phyloP scores from a whole-genome alignment of 495 filamentous ascomycete species.

The Talaromyces wortmannii region DNA sequence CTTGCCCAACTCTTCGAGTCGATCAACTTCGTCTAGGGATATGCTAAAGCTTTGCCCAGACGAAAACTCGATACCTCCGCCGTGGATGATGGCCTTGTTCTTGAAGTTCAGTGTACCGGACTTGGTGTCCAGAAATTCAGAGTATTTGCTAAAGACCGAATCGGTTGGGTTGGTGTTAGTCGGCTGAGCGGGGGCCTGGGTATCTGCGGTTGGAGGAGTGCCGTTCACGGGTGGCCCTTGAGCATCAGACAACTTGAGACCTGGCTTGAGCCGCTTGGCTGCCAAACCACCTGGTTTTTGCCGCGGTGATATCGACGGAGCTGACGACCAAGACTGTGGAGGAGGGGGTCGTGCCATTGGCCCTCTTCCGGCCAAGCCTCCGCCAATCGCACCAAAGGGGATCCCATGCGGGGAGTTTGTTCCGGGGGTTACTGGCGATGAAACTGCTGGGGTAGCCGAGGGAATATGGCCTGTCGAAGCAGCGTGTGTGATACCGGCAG shows the following conservation, averaged over 20 bases:
- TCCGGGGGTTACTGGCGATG: constrained; percentile 2
- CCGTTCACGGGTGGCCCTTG: constrained; percentile 19
- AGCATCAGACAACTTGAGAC: constrained; percentile 46
- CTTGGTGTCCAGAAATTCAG: constrained; percentile 85
- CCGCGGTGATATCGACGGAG: constrained; percentile 27
- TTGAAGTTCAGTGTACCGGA: constrained; percentile 89
- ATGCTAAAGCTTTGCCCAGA: constrained; percentile 87
- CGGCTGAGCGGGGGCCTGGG: constrained; percentile 6
- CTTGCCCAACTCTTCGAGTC: constrained; percentile 90
- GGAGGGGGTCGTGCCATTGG: constrained; percentile 31
- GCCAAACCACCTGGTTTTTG: constrained; percentile 43
- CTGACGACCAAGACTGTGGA: constrained; percentile 43
- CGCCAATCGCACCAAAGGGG: constrained; percentile 23
- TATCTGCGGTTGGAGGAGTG: constrained; percentile 5
- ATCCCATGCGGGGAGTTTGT: constrained; percentile 9
- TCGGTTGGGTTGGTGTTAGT: constrained; percentile 27
- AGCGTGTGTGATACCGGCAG: constrained; percentile 26
- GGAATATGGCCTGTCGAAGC: constrained; percentile 30
- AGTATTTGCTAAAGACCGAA: constrained; percentile 82
- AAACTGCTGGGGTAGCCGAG: constrained; percentile 10
- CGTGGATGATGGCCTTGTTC: constrained; percentile 83
- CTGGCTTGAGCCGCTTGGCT: constrained; percentile 44
- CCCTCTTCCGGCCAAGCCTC: constrained; percentile 28
- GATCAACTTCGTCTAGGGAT: constrained; percentile 93
- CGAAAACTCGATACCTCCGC: constrained; percentile 85